Evolutionary conservation across 176 grass and related monocot genomes (phyloP).

Genomic region (Cenchrus purpureus): DNA sequence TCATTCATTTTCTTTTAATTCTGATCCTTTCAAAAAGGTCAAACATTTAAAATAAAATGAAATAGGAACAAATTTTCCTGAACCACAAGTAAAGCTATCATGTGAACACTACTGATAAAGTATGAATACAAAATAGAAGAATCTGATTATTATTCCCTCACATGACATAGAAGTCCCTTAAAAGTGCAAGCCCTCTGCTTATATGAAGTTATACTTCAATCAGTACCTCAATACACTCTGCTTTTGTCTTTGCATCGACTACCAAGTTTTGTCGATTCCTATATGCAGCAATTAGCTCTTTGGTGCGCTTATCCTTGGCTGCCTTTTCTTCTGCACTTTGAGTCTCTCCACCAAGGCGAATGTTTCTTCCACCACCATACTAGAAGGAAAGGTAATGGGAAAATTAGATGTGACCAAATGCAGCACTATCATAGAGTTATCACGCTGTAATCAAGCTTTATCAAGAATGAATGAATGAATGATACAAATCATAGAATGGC

Average conservation of each 20-base stretch:
- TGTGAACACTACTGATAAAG: neutral
- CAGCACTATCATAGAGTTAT: neutral
- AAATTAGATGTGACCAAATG: constrained; percentile 15
- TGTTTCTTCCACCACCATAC: constrained; percentile 78
- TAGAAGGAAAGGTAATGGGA: constrained; percentile 47
- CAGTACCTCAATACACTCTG: constrained; percentile 61
- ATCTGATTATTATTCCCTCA: neutral
- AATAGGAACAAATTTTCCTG: neutral
- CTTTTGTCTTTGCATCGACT: constrained; percentile 64
- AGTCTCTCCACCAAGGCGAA: constrained; percentile 55
- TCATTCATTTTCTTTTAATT: constrained; percentile 2
- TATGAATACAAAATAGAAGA: neutral
- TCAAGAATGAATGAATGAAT: constrained; percentile 7
- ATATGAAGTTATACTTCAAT: constrained; percentile 10
- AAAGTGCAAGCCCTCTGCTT: neutral
- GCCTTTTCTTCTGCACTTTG: constrained; percentile 61
- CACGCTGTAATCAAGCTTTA: constrained; percentile 5
- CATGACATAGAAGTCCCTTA: neutral
- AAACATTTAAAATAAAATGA: neutral
- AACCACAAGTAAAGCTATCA: constrained; percentile 7
- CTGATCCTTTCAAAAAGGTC: constrained; percentile 13
- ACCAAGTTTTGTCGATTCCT: constrained; percentile 51
- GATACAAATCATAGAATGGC: neutral
- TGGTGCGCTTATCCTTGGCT: constrained; percentile 60
- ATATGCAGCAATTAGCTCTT: constrained; percentile 64